Conservation (phyloP, 495 filamentous ascomycete genomes). For the Aspergillus nidulans region DNA sequence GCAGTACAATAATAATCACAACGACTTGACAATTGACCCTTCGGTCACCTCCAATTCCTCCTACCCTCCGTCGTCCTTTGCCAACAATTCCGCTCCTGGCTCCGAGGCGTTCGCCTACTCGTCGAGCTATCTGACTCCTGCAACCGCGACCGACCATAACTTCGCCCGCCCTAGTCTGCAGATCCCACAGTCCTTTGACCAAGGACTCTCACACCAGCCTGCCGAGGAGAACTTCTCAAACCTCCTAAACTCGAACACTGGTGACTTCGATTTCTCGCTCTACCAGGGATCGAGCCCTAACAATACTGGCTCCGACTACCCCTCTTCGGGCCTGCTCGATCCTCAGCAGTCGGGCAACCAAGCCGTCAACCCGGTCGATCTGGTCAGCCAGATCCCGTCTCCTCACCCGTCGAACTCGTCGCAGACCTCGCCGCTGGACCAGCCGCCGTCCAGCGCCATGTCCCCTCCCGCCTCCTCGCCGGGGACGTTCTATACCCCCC, state of each 20-base stretch:
- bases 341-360: conserved; percentile 43
- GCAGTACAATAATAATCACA: conserved; percentile 32
- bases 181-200: conserved; percentile 38
- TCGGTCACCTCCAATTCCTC: conserved; percentile 30
- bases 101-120: conserved; percentile 31
- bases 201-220: conserved; percentile 21
- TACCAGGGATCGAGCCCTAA: conserved; percentile 35
- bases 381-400: conserved; percentile 68
- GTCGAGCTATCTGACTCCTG: conserved; percentile 26
- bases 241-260: conserved; percentile 32
- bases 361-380: conserved; percentile 57
- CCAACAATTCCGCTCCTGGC: conserved; percentile 19
- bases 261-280: conserved; percentile 38
- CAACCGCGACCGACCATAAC: conserved; percentile 25
- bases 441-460: conserved; percentile 41
- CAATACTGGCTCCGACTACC: conserved; percentile 31
- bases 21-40: conserved; percentile 35
- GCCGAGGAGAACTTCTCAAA: conserved; percentile 38
- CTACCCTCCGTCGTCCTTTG: conserved; percentile 23
- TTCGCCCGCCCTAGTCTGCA: conserved; percentile 30
- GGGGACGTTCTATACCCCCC: conserved; percentile 50
- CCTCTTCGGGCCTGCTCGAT: conserved; percentile 42
- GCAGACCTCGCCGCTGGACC: conserved; percentile 62
- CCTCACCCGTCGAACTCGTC: conserved; percentile 66
- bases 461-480: conserved; percentile 51